phyloP scores from a whole-genome alignment of 2,329 filamentous ascomycete genomes.

The Epichloe aotearoae region DNA sequence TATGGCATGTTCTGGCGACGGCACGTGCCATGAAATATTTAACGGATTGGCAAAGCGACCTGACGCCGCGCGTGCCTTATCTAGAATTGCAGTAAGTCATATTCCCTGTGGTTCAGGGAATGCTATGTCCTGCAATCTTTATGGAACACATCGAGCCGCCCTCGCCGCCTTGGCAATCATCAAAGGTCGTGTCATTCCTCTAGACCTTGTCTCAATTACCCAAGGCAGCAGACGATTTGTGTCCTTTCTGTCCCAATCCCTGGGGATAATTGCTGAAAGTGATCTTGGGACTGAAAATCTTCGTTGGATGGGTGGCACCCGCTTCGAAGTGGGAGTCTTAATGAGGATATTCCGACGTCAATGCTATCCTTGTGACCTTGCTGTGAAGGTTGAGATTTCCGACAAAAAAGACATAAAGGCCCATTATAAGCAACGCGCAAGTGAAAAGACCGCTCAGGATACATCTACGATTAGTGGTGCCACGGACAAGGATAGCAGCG shows the following conservation, averaged over 20 bases:
- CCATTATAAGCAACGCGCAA: constrained; percentile 48
- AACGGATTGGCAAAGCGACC: constrained; percentile 71
- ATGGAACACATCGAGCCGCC: constrained; percentile 63
- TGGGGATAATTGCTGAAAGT: constrained; percentile 80
- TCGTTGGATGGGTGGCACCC: constrained; percentile 78
- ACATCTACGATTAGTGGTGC: not conserved
- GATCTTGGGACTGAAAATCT: constrained; percentile 85
- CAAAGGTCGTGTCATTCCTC: constrained; percentile 70
- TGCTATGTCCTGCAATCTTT: constrained; percentile 80
- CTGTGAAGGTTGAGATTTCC: constrained; percentile 68
- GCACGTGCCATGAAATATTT: constrained; percentile 84
- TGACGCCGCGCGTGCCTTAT: constrained; percentile 62
- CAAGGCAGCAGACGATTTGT: constrained; percentile 62
- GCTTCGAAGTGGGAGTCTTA: constrained; percentile 80
- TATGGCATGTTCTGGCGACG: constrained; percentile 83
- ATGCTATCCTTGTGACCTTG: constrained; percentile 79
- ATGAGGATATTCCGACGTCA: constrained; percentile 61
- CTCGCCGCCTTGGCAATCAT: constrained; percentile 71
- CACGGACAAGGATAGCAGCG: constrained; percentile 23
- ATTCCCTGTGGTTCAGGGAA: constrained; percentile 91
- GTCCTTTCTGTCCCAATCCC: constrained; percentile 81
- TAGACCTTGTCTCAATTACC: constrained; percentile 81
- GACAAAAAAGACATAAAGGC: constrained; percentile 62
- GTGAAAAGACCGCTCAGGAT: constrained; percentile 12
- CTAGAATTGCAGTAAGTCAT: constrained; percentile 68